phyloP scores from a whole-genome alignment of 169 alveolate species.

The Plasmodium vivax region DNA sequence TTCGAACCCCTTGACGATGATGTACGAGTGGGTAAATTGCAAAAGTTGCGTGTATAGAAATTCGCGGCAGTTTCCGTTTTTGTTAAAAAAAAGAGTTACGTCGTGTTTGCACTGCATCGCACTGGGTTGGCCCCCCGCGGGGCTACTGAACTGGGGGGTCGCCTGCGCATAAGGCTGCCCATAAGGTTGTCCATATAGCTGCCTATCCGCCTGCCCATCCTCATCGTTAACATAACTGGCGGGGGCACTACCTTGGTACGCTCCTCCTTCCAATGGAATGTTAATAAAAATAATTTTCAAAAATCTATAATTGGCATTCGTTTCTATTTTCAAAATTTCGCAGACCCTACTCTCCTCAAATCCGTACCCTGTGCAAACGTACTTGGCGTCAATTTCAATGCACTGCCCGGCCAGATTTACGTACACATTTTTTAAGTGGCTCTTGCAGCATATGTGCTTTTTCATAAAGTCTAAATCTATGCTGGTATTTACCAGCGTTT shows the following conservation, averaged over 20 bases:
- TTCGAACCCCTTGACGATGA: slow-evolving; percentile 70
- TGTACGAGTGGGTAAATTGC: slow-evolving; percentile 37
- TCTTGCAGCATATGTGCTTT: slow-evolving; percentile 47
- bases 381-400: slow-evolving; percentile 55
- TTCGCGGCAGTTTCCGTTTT: slow-evolving; percentile 23
- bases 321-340: slow-evolving; percentile 64
- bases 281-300: slow-evolving; percentile 54
- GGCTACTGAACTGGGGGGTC: background rate
- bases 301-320: slow-evolving; percentile 59
- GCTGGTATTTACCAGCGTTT: slow-evolving; percentile 33
- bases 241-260: background rate
- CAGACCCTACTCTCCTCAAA: slow-evolving; percentile 66
- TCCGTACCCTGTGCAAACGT: slow-evolving; percentile 49
- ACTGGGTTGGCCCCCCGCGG: background rate
- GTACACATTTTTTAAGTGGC: slow-evolving; percentile 56
- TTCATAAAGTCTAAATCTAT: slow-evolving; percentile 61
- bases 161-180: background rate
- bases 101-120: slow-evolving; percentile 11
- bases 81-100: slow-evolving; percentile 18
- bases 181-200: background rate
- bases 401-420: slow-evolving; percentile 56
- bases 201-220: background rate
- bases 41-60: slow-evolving; percentile 24
- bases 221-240: background rate
- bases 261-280: slow-evolving; percentile 36